Evolutionary conservation across 805 yeast genomes (phyloP).

Genomic region (Spencermartinsiella europaea): DNA sequence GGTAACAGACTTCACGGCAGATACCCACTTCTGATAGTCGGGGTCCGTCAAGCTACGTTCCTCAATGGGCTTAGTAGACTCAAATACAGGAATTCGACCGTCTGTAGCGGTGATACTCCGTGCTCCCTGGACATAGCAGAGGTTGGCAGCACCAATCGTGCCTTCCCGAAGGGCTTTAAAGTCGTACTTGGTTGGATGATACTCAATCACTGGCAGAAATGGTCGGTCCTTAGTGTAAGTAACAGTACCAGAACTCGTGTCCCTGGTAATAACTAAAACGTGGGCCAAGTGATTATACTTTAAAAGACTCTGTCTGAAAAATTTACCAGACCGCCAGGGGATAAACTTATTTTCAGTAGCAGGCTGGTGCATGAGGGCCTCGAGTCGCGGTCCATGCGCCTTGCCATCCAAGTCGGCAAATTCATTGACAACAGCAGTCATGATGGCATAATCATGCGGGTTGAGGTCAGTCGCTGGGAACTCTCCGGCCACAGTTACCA

Average conservation of each 20-base stretch:
- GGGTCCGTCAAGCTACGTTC: conserved; percentile 38
- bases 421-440: conserved; percentile 47
- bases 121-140: conserved; percentile 47
- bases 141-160: conserved; percentile 38
- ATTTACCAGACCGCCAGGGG: conserved; percentile 41
- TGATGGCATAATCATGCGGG: conserved; percentile 39
- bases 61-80: conserved; percentile 26
- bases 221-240: conserved; percentile 34
- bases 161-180: conserved; percentile 38
- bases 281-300: conserved; percentile 37
- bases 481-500: conserved; percentile 37
- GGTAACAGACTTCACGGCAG: conserved; percentile 19
- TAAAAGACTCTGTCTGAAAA: conserved; percentile 32
- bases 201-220: conserved; percentile 34
- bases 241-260: conserved; percentile 38
- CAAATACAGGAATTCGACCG: conserved; percentile 36
- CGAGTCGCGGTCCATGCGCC: conserved; percentile 50
- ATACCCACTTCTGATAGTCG: conserved; percentile 36
- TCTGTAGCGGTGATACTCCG: conserved; percentile 37
- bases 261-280: conserved; percentile 44
- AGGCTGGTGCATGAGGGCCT: conserved; percentile 44
- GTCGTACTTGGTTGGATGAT: conserved; percentile 39
- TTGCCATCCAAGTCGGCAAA: conserved; percentile 48
- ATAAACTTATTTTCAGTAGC: conserved; percentile 34
- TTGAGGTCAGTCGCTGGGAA: conserved; percentile 36